A percentile compares a stretch with the other conserved stretches of the same genome.
Conservation (phyloP, 2,329 filamentous ascomycete species). For the Pseudogymnoascus sp. region DNA sequence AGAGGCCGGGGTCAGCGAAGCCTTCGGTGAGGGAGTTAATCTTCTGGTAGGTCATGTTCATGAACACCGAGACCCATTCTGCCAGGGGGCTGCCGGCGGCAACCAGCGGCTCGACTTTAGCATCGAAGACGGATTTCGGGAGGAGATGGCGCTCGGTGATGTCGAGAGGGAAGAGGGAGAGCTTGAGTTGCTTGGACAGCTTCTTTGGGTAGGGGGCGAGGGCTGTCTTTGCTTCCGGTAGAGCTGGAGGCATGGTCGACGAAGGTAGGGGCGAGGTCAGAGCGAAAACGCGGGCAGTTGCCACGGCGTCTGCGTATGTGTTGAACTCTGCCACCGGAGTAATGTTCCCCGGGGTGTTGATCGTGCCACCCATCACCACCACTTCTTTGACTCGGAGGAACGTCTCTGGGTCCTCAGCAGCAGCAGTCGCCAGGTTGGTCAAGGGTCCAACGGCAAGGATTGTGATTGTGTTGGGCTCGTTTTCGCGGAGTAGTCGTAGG, state of each 20-base stretch:
- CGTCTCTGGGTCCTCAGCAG: constrained; percentile 77
- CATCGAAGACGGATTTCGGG: constrained; percentile 48
- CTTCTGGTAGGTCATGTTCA: constrained; percentile 61
- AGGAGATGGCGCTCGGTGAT: constrained; percentile 66
- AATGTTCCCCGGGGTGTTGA: constrained; percentile 73
- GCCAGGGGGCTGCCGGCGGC: constrained; percentile 62
- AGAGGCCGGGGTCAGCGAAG: constrained; percentile 50
- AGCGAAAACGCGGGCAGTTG: constrained; percentile 67
- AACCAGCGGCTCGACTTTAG: constrained; percentile 45
- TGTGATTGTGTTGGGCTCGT: constrained; percentile 76
- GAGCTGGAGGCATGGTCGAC: constrained; percentile 70
- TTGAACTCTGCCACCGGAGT: constrained; percentile 91
- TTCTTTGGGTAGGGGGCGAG: constrained; percentile 55
- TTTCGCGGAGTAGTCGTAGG: constrained; percentile 72
- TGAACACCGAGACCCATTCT: constrained; percentile 63
- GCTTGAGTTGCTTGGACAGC: constrained; percentile 53
- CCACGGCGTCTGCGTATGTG: constrained; percentile 77
- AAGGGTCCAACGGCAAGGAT: constrained; percentile 84
- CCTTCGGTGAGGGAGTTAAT: constrained; percentile 54
- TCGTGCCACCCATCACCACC: constrained; percentile 88
- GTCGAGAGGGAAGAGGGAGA: constrained; percentile 68
- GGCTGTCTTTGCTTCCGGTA: constrained; percentile 30
- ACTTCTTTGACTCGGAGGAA: constrained; percentile 87
- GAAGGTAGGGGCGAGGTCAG: constrained; percentile 64
- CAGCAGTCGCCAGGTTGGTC: constrained; percentile 87